phyloP scores from a whole-genome alignment of 2,329 filamentous ascomycete genomes.

The Microsporum ferrugineum region DNA sequence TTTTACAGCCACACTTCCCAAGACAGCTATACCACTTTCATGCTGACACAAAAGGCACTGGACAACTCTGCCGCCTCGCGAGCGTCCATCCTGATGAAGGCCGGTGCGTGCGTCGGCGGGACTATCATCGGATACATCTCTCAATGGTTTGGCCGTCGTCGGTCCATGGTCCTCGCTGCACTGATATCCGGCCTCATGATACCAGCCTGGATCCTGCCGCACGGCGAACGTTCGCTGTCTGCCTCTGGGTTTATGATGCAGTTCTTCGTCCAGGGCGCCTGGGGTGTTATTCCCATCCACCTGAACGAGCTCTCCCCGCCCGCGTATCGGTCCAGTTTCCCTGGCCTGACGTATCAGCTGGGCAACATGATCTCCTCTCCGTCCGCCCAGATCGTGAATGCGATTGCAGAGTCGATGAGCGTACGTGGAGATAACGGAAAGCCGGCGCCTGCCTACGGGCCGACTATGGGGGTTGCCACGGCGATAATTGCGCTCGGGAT shows the following conservation, averaged over 20 bases:
- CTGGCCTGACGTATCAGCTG: constrained; percentile 53
- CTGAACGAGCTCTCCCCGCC: constrained; percentile 55
- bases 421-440: constrained; percentile 46
- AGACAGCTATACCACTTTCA: constrained; percentile 72
- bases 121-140: constrained; percentile 62
- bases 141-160: constrained; percentile 61
- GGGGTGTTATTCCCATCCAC: constrained; percentile 61
- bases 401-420: constrained; percentile 52
- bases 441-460: constrained; percentile 57
- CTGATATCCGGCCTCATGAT: constrained; percentile 58
- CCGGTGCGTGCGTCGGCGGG: constrained; percentile 62
- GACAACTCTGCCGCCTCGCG: constrained; percentile 52
- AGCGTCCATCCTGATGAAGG: constrained; percentile 74
- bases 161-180: constrained; percentile 44
- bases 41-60: constrained; percentile 61
- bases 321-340: constrained; percentile 51
- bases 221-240: constrained; percentile 40
- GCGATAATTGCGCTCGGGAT: constrained; percentile 66
- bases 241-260: constrained; percentile 78
- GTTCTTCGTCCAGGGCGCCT: constrained; percentile 66
- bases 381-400: constrained; percentile 66
- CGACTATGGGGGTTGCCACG: constrained; percentile 63
- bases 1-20: constrained; percentile 69
- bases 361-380: constrained; percentile 52
- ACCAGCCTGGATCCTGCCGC: constrained; percentile 59